phyloP scores from a whole-genome alignment of 768 basidiomycete genomes.

The Suillus decipiens region DNA sequence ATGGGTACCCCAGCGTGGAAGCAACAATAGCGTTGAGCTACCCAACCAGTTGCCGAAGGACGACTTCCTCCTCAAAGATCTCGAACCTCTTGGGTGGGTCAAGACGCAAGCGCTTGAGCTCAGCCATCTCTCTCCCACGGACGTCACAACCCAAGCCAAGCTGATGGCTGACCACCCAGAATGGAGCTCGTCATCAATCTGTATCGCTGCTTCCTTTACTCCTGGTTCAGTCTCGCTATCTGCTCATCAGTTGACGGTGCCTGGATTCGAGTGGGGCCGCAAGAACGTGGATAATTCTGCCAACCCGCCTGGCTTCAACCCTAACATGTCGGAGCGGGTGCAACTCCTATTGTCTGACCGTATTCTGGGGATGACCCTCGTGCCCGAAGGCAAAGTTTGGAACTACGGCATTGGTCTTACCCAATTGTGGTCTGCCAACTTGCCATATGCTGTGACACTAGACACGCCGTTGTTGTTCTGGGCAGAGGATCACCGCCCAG shows the following conservation, averaged over 20 bases:
- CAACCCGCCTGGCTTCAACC: constrained; percentile 92
- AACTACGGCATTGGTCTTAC: constrained; percentile 95
- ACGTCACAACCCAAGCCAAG: constrained; percentile 93
- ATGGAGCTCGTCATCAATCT: constrained; percentile 92
- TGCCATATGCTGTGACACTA: constrained; percentile 80
- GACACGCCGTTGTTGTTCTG: constrained; percentile 96
- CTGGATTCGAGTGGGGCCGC: constrained; percentile 97
- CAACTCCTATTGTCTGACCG: constrained; percentile 93
- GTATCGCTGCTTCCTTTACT: constrained; percentile 93
- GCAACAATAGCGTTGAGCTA: constrained; percentile 92
- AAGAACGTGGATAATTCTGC: constrained; percentile 87
- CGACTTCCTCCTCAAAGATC: constrained; percentile 91
- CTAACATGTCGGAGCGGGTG: constrained; percentile 97
- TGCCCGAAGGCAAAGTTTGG: constrained; percentile 94
- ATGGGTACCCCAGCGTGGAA: constrained; percentile 98
- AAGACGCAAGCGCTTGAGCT: constrained; percentile 96
- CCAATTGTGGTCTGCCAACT: constrained; percentile 82
- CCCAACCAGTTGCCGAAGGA: constrained; percentile 90
- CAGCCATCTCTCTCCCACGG: constrained; percentile 88
- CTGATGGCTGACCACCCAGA: constrained; percentile 96
- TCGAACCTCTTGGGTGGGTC: constrained; percentile 95
- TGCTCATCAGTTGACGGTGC: constrained; percentile 85
- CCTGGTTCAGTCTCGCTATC: constrained; percentile 97
- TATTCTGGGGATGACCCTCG: constrained; percentile 92
- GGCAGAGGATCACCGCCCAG: constrained; percentile 93